These are phyloP conservation scores for Sicyos baderoa DNA, from an alignment of 306 rosid species.

Conservation along the genomic window DNA sequence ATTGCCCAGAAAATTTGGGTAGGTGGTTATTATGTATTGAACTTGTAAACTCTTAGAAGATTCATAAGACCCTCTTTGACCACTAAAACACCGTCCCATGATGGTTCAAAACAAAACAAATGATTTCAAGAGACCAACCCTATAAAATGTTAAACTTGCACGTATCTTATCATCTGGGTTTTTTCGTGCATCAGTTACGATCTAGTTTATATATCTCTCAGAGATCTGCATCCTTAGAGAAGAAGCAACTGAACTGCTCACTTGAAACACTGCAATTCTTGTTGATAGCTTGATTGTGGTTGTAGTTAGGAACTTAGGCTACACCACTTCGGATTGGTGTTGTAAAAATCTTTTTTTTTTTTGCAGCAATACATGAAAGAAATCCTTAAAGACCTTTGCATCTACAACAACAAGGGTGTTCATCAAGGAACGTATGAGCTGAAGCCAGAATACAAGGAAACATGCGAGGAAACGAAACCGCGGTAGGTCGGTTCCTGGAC, in stretches of 20 bases:
- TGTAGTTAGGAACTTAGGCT: neutral
- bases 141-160: no score
- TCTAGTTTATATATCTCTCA: neutral
- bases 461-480: slow-evolving; percentile 33
- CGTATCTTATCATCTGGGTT: neutral
- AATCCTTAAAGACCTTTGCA: slow-evolving; percentile 71
- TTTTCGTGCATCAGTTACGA: neutral
- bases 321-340: no score
- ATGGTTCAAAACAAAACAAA: no score
- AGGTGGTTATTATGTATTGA: no score
- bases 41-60: no score
- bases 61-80: no score
- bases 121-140: no score
- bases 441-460: slow-evolving; percentile 81
- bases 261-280: no score
- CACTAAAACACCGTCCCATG: no score
- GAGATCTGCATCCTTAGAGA: neutral
- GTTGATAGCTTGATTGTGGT: neutral
- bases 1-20: no score
- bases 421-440: slow-evolving; percentile 86
- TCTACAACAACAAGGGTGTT: slow-evolving; percentile 83
- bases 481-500: slow-evolving; percentile 16
- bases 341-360: no score
- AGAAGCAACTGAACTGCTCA: no score
- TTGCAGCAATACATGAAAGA: slow-evolving; percentile 93